Evolutionary conservation across 768 basidiomycete species (phyloP), one percentile per base, ranked within the genome.

Genomic region (Rhizopogon sp.): DNA sequence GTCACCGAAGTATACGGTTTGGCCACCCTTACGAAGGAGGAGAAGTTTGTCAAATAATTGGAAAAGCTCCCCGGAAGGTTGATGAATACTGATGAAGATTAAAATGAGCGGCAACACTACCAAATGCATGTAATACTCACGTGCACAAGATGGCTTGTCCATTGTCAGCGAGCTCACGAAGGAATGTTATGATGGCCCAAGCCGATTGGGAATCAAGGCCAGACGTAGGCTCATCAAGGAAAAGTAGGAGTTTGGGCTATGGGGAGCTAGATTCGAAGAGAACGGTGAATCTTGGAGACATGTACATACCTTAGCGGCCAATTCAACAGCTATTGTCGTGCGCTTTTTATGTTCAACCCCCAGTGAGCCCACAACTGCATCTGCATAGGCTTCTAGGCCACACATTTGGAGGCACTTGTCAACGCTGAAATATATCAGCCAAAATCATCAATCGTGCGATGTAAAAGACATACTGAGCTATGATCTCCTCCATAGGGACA

Each of bases 131-230:
- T 39, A n/a, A 25, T 29, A 72, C 83, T 50, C 62, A 85, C 76
- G 90, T 95, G 84, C 92, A 94, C n/a, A 95, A 74, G 60, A 95
- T 93, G 33, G 90, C 87, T 65, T 93, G 92, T 1, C 93, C 93
- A 57, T 80, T 82, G 56, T 88, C 79, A 7, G 91, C 90, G 31
- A 94, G 81, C 44, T 83, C 79, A 9, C 85, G 77, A 43, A 94
- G 73, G 73, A 94, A 90, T 2, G 76, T 71, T 52, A 91, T 73
- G 58, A 93, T 90, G 5, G 85, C 85, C 89, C 90, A 90, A 2
- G 91, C 90, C 52, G 85, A 88, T 68, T 92, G 90, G 3, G 90
- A 91, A 66, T 93, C 90, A 14, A 94, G 75, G 35, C 92, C 91
- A 25, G 89, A 86, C 0, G 93, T 95, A 0, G 93, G 93, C 66